These are phyloP conservation scores for Asclepias syriaca DNA, from an alignment of 257 asterid species.

Conservation along the genomic window DNA sequence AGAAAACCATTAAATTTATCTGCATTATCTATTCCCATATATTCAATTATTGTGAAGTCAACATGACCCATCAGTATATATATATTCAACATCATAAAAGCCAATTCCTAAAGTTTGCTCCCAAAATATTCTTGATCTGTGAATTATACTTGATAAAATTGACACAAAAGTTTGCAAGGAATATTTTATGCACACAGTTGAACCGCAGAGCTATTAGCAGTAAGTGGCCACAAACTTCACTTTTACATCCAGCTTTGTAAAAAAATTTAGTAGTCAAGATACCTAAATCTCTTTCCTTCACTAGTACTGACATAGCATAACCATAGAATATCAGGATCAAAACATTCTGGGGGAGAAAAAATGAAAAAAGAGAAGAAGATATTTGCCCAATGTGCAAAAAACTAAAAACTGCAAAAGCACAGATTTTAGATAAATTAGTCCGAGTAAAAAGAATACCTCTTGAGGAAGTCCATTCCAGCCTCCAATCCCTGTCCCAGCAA, in stretches of 20 bases:
- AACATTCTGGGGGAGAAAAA: neutral
- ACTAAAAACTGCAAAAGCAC: neutral
- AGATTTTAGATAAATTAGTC: neutral
- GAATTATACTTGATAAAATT: neutral
- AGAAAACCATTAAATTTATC: neutral
- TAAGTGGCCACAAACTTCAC: neutral
- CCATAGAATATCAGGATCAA: neutral
- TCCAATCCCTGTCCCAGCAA: slow-evolving; percentile 52
- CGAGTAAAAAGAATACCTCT: slow-evolving; percentile 43
- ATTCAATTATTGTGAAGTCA: neutral
- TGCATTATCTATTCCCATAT: neutral
- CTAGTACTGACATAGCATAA: neutral
- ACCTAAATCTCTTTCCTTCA: neutral
- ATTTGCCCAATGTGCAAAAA: neutral
- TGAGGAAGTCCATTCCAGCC: slow-evolving; percentile 84
- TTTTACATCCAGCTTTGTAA: neutral
- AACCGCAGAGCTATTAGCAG: neutral
- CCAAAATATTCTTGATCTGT: neutral
- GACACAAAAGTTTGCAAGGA: neutral
- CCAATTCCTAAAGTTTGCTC: neutral
- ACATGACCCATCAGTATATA: neutral
- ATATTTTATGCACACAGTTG: neutral
- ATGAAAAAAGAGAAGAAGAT: neutral
- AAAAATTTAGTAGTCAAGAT: neutral
- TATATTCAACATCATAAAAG: neutral